phyloP scores from a whole-genome alignment of 2,329 filamentous ascomycete species.

The Fusarium praegraminearum region DNA sequence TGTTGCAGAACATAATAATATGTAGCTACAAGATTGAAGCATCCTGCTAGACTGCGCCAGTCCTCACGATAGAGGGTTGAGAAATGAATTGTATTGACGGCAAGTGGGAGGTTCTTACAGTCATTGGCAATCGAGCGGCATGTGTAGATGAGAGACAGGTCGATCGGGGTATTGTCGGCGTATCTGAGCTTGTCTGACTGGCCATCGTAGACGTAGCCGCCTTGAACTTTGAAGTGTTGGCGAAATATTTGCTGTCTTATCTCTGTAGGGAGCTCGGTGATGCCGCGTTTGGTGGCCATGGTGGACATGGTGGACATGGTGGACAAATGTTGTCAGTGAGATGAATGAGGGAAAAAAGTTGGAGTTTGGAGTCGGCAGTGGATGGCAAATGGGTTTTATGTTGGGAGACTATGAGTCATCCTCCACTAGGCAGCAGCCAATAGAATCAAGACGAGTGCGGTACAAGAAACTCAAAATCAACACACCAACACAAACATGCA shows the following conservation, averaged over 20 bases:
- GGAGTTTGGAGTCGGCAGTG: too few species aligned
- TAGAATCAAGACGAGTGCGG: too few species aligned
- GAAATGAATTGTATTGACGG: constrained; percentile 22
- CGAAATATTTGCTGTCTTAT: constrained; percentile 30
- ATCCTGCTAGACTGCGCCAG: not conserved
- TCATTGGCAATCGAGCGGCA: constrained; percentile 28
- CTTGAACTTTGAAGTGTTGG: constrained; percentile 20
- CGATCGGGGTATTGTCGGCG: constrained; percentile 11
- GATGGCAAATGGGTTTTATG: too few species aligned
- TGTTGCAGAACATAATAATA: not conserved
- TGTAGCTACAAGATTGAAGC: constrained; percentile 1
- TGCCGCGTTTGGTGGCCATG: not conserved
- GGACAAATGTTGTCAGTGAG: too few species aligned
- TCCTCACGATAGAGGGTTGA: constrained; percentile 21
- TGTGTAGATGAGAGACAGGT: constrained; percentile 33
- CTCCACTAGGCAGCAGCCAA: too few species aligned
- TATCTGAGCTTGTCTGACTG: constrained; percentile 13
- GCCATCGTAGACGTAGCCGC: constrained; percentile 24
- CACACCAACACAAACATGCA: too few species aligned
- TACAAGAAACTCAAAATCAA: too few species aligned
- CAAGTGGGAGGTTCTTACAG: not conserved
- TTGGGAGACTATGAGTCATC: too few species aligned
- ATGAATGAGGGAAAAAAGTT: too few species aligned
- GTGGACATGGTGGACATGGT: too few species aligned
- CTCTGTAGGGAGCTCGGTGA: constrained; percentile 14